Base-by-base conservation (phyloP, 495 filamentous ascomycete species). In the Amorphotheca resinae region DNA sequence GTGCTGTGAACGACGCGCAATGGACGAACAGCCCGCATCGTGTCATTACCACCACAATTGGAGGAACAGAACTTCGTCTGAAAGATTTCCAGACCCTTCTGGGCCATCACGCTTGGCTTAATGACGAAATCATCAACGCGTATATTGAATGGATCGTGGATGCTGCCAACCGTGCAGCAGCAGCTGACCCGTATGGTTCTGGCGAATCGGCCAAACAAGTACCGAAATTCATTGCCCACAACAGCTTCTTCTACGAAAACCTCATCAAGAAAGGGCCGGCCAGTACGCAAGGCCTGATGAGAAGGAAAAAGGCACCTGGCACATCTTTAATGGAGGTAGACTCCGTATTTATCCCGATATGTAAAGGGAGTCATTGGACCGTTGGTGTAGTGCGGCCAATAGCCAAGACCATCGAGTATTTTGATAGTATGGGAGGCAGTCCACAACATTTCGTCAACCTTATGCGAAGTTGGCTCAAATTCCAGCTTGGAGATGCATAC, bases 121-220 rank as follows among this genome's bases (percentile, higher is more conserved):
- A 93, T 51, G 86, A 93, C 57, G 80, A 87, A 40, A 70, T 84
- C 15, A 79, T 93, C 52, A 85, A 83, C 46, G 68, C 73, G 1
- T 79, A 80, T 18, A 60, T 91, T 6, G 58, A 65, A 1, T 57
- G 75, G 17, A 60, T 87, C 17, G 69, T 81, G 12, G 66, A 74
- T 2, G 70, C 74, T 40, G 61, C 79, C 30, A 79, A 80, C 36
- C 56, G 71, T 26, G 48, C 45, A 9, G 38, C 49, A 6, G n/a
- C 18, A 7, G 22, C 9, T 0, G 42, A 49, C 16, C 32, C 28
- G 33, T 55, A 62, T 12, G 57, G 65, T 5, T 62, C 62, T 9
- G 69, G 70, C 17, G 57, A 61, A 2, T 53, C 52, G 3, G 65
- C 63, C n/a, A 57, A 58, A 21, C 61, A 68, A 21, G 59, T 62